A percentile compares a stretch with the other conserved stretches of the same genome.
phyloP scores from a whole-genome alignment of 2,329 filamentous ascomycete species.

The Sporothrix schenckii region DNA sequence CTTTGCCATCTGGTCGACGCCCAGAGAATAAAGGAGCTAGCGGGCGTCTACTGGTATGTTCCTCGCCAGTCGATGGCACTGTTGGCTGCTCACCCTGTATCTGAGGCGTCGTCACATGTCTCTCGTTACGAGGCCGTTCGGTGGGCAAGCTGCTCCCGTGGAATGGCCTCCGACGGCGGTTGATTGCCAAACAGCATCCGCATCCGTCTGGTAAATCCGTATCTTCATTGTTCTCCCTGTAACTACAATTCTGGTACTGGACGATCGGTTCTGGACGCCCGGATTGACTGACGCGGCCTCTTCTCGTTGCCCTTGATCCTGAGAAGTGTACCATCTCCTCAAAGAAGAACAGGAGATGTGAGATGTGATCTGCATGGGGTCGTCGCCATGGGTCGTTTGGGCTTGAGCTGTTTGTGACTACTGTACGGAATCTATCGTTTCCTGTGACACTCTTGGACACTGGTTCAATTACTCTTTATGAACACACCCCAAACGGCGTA shows the following conservation, averaged over 20 bases:
- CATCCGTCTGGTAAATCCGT: background rate
- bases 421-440: no score
- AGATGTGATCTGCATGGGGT: background rate
- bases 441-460: background rate
- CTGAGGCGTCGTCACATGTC: conserved; percentile 5
- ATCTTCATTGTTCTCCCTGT: background rate
- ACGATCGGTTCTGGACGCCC: background rate
- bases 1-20: no score
- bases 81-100: background rate
- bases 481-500: background rate
- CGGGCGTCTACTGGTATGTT: background rate
- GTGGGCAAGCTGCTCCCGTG: background rate
- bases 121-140: background rate
- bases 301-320: background rate
- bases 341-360: no score
- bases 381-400: background rate
- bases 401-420: background rate
- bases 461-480: background rate
- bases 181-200: no score
- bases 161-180: background rate
- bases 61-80: background rate
- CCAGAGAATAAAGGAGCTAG: background rate
- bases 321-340: background rate
- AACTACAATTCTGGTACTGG: background rate
- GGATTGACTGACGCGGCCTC: conserved; percentile 14